Percentiles rank a stretch among this genome's conserved stretches.
Conservation (phyloP, 345 rosid species). For the Psidium friedrichsthalianum region DNA sequence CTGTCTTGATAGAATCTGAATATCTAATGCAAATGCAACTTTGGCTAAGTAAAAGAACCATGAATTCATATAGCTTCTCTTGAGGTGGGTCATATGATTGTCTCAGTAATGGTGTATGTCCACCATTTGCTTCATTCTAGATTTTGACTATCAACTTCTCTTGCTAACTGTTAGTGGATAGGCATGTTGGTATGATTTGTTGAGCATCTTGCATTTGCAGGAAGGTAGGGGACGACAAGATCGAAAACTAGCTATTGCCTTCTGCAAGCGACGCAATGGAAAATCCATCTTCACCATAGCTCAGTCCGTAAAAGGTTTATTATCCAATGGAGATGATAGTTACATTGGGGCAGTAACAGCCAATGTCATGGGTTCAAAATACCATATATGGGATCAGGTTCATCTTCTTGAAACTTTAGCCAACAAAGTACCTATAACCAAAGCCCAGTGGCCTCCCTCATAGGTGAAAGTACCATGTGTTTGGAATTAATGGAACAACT, state of each 20-base stretch:
- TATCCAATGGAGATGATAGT: constrained; percentile 60
- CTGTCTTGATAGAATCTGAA: not conserved
- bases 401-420: not conserved
- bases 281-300: constrained; percentile 58
- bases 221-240: constrained; percentile 89
- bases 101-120: not conserved
- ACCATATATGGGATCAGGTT: constrained; percentile 82
- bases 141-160: not conserved
- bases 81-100: not conserved
- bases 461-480: not conserved
- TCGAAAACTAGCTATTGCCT: constrained; percentile 78
- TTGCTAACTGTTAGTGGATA: not conserved
- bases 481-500: not conserved
- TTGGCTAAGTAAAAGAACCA: not conserved
- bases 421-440: not conserved
- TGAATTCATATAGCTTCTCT: not conserved
- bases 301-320: constrained; percentile 54
- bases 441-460: not conserved
- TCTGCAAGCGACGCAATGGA: constrained; percentile 54
- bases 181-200: not conserved
- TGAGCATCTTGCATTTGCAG: constrained; percentile 18
- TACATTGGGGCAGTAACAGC: constrained; percentile 65
- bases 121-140: not conserved
- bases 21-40: not conserved
- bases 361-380: constrained; percentile 80